phyloP scores from a whole-genome alignment of 2,329 filamentous ascomycete genomes.

The Phoma herbarum region DNA sequence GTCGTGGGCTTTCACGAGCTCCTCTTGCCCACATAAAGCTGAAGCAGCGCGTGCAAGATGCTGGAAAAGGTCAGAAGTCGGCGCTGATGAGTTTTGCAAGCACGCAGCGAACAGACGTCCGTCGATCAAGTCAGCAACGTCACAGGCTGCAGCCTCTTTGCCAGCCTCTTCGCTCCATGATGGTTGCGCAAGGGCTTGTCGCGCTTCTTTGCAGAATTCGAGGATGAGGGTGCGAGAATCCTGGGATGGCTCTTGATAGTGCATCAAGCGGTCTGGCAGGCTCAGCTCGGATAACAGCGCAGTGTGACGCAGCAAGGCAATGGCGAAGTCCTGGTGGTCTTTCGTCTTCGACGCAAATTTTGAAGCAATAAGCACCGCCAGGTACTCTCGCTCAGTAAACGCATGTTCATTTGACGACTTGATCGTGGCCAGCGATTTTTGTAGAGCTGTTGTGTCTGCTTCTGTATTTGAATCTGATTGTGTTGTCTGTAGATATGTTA shows the following conservation, averaged over 20 bases:
- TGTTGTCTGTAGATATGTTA: constrained; percentile 9
- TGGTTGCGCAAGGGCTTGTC: constrained; percentile 49
- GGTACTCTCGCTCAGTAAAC: constrained; percentile 48
- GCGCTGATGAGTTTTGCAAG: constrained; percentile 26
- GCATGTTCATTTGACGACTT: constrained; percentile 28
- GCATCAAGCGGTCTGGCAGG: constrained; percentile 51
- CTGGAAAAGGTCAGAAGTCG: constrained; percentile 31
- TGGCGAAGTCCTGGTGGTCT: constrained; percentile 41
- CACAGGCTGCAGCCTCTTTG: constrained; percentile 44
- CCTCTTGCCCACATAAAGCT: constrained; percentile 27
- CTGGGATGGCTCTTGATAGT: constrained; percentile 42
- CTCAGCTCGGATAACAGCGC: constrained; percentile 54
- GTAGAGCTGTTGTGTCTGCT: constrained; percentile 27
- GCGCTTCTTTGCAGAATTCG: constrained; percentile 51
- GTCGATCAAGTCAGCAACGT: constrained; percentile 65
- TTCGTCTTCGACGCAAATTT: constrained; percentile 44
- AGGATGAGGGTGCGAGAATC: constrained; percentile 47
- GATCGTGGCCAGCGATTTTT: constrained; percentile 33
- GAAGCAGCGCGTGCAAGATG: constrained; percentile 32
- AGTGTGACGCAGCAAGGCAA: constrained; percentile 56
- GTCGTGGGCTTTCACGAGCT: constrained; percentile 22
- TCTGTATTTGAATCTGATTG: constrained; percentile 6
- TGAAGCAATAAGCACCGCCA: constrained; percentile 44
- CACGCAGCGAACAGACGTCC: constrained; percentile 56
- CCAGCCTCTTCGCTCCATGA: constrained; percentile 47